Conservation (phyloP, 2,329 filamentous ascomycete genomes). For the Colletotrichum truncatum region DNA sequence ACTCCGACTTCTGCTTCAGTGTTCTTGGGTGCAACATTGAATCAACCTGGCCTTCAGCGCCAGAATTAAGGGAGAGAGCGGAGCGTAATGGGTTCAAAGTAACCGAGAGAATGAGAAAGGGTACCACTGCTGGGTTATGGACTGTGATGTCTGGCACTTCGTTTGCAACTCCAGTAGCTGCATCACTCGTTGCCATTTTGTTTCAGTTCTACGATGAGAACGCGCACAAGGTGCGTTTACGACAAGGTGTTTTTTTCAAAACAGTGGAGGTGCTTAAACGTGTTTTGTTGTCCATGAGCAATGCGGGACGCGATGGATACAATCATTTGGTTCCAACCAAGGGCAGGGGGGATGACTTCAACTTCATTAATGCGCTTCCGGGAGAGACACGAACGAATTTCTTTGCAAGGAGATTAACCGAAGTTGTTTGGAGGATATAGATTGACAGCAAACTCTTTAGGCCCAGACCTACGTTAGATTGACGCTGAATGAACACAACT, state of each 20-base stretch:
- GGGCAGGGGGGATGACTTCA: not conserved
- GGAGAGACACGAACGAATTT: no score
- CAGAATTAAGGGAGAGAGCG: not conserved
- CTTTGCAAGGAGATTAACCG: no score
- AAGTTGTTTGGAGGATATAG: no score
- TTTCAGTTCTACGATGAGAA: conserved; percentile 12
- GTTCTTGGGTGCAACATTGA: not conserved
- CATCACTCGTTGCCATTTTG: not conserved
- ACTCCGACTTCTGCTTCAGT: not conserved
- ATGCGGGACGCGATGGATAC: not conserved
- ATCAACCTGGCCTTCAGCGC: not conserved
- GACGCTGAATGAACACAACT: no score
- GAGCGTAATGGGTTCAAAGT: not conserved
- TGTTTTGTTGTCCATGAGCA: not conserved
- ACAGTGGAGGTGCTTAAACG: not conserved
- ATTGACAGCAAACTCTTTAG: no score
- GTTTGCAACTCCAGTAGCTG: conserved; percentile 2
- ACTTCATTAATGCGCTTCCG: not conserved
- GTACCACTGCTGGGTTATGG: not conserved
- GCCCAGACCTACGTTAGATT: no score
- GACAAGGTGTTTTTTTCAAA: not conserved
- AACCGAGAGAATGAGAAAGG: not conserved
- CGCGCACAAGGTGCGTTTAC: not conserved
- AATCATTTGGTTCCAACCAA: not conserved
- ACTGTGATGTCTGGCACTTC: conserved; percentile 1